Conservation (phyloP, 2,329 filamentous ascomycete genomes). For the Alternaria arbusti region DNA sequence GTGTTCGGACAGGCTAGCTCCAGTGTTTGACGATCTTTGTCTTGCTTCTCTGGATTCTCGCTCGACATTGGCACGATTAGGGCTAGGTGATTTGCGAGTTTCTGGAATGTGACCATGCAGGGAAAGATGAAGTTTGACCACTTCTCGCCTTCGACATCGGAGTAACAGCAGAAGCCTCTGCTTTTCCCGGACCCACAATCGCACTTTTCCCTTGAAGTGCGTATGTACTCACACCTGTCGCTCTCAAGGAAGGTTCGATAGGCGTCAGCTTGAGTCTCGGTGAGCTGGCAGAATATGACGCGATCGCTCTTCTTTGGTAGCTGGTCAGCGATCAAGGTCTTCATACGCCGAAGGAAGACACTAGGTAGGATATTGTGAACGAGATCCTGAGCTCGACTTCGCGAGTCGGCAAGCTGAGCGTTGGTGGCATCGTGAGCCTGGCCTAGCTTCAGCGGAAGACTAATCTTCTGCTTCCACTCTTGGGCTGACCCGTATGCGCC, state of each 20-base stretch:
- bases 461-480: constrained; percentile 81
- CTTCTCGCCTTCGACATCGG: constrained; percentile 61
- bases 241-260: constrained; percentile 84
- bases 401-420: constrained; percentile 78
- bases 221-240: constrained; percentile 72
- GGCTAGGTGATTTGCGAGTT: constrained; percentile 90
- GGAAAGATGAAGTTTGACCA: constrained; percentile 87
- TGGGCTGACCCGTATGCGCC: constrained; percentile 70
- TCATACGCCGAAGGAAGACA: constrained; percentile 92
- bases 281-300: constrained; percentile 94
- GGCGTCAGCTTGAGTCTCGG: constrained; percentile 77
- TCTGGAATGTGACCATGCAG: constrained; percentile 79
- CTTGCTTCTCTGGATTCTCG: constrained; percentile 74
- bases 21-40: constrained; percentile 77
- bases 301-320: constrained; percentile 93
- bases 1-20: constrained; percentile 74
- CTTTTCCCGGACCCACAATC: constrained; percentile 72
- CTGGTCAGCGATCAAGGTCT: constrained; percentile 88
- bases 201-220: constrained; percentile 71
- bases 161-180: constrained; percentile 81
- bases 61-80: constrained; percentile 74
- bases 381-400: constrained; percentile 82
- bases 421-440: constrained; percentile 92
- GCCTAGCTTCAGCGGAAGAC: constrained; percentile 79
- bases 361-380: constrained; percentile 85